phyloP scores from a whole-genome alignment of 257 asterid species.

The Lavandula angustifolia region DNA sequence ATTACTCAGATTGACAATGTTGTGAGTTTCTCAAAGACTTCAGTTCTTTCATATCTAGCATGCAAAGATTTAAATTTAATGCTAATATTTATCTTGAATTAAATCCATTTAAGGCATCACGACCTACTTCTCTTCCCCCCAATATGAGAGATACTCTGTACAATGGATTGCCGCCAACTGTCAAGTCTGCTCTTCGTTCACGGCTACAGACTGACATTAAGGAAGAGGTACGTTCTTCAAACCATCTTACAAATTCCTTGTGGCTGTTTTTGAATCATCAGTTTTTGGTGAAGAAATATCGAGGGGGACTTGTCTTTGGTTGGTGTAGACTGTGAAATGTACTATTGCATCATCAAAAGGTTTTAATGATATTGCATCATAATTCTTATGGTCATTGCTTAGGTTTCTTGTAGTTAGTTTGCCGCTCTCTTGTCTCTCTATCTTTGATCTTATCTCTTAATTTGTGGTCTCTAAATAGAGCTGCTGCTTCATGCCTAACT shows the following conservation, averaged over 20 bases:
- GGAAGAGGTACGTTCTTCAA: constrained; percentile 56
- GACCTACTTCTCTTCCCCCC: constrained; percentile 94
- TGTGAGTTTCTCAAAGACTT: constrained; percentile 49
- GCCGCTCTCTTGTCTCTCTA: background rate
- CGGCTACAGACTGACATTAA: constrained; percentile 54
- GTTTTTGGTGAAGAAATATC: background rate
- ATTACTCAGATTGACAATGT: constrained; percentile 86
- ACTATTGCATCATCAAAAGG: constrained; percentile 2
- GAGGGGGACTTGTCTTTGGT: background rate
- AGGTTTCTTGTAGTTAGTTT: background rate
- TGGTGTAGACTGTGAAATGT: constrained; percentile 13
- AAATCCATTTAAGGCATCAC: constrained; percentile 62
- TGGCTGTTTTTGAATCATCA: background rate
- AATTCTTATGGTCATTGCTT: too few species aligned
- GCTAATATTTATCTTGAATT: constrained; percentile 21
- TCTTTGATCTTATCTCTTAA: background rate
- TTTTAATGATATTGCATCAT: too few species aligned
- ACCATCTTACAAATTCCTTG: constrained; percentile 10
- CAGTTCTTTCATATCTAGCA: constrained; percentile 1
- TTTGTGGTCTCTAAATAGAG: constrained; percentile 23
- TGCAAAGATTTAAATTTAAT: constrained; percentile 1
- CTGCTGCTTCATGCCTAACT: constrained; percentile 31
- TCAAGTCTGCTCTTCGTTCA: constrained; percentile 65
- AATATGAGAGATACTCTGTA: constrained; percentile 85
- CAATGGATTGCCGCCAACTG: constrained; percentile 76